A percentile compares a stretch with the other conserved stretches of the same genome.
phyloP scores from a whole-genome alignment of 139 green algal species.

The Chlorella sp. region DNA sequence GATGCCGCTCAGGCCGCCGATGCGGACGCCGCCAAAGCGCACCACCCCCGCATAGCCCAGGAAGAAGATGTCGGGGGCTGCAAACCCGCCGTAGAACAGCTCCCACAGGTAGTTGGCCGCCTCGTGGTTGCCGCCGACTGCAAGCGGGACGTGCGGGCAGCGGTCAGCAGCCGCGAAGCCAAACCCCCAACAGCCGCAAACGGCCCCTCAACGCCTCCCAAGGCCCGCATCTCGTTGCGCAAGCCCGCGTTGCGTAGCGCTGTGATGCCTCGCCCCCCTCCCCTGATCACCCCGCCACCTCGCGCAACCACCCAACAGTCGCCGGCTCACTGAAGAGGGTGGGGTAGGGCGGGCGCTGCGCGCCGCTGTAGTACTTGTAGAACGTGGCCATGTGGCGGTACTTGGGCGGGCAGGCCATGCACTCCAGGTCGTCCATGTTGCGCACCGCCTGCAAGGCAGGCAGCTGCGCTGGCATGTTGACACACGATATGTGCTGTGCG shows the following conservation, averaged over 20 bases:
- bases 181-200: background rate
- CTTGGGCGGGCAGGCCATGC: conserved; percentile 92
- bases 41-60: conserved; percentile 91
- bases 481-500: no score
- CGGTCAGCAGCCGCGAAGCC: background rate
- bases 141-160: background rate
- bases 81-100: conserved; percentile 97
- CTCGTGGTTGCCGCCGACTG: conserved; percentile 99
- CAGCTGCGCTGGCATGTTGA: no score
- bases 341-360: conserved; percentile 78
- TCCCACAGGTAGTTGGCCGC: conserved; percentile 95
- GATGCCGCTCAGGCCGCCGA: conserved; percentile 95
- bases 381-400: conserved; percentile 93
- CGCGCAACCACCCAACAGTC: no score
- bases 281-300: no score
- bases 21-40: conserved; percentile 92
- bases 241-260: no score
- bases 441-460: conserved; percentile 87
- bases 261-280: no score
- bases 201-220: no score
- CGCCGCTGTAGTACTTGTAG: conserved; percentile 95
- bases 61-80: conserved; percentile 96
- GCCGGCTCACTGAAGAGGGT: conserved; percentile 93
- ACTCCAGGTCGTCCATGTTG: conserved; percentile 95
- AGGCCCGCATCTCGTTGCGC: no score